Percentiles rank a stretch among this genome's conserved stretches.
Evolutionary conservation across 2,329 filamentous ascomycete genomes (phyloP).

Genomic region (Apiospora kogelbergensis): DNA sequence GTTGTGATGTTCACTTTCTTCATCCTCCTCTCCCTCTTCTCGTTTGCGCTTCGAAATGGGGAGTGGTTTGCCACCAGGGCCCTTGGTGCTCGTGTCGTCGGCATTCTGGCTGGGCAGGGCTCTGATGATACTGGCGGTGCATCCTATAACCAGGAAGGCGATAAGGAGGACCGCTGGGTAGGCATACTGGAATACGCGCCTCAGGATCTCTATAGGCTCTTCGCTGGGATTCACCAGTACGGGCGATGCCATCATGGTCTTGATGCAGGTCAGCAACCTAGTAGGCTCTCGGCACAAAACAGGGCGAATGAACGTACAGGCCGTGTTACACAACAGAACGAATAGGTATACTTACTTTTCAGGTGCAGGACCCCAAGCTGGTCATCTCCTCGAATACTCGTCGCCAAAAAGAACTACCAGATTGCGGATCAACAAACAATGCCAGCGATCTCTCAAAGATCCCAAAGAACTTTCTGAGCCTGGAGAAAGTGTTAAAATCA

Average conservation of each 20-base stretch:
- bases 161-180: constrained; percentile 54
- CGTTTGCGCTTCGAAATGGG: constrained; percentile 63
- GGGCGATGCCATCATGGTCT: constrained; percentile 24
- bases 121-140: constrained; percentile 53
- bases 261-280: constrained; percentile 8
- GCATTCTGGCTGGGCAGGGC: constrained; percentile 50
- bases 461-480: constrained; percentile 15
- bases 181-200: constrained; percentile 48
- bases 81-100: constrained; percentile 53
- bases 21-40: constrained; percentile 42
- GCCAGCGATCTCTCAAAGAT: constrained; percentile 8
- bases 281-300: not conserved
- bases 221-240: constrained; percentile 28
- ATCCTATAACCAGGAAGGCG: constrained; percentile 50
- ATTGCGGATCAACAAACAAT: not conserved
- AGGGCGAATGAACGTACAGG: constrained; percentile 6
- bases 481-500: constrained; percentile 22
- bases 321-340: constrained; percentile 5
- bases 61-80: constrained; percentile 87
- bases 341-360: constrained; percentile 5
- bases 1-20: constrained; percentile 37
- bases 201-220: constrained; percentile 41
- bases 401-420: not conserved
- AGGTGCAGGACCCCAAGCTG: constrained; percentile 5
- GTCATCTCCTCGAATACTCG: constrained; percentile 6